Evolutionary conservation across 345 rosid genomes (phyloP), one percentile per base, ranked within the genome.

Genomic region (Eutrema heterophyllum): DNA sequence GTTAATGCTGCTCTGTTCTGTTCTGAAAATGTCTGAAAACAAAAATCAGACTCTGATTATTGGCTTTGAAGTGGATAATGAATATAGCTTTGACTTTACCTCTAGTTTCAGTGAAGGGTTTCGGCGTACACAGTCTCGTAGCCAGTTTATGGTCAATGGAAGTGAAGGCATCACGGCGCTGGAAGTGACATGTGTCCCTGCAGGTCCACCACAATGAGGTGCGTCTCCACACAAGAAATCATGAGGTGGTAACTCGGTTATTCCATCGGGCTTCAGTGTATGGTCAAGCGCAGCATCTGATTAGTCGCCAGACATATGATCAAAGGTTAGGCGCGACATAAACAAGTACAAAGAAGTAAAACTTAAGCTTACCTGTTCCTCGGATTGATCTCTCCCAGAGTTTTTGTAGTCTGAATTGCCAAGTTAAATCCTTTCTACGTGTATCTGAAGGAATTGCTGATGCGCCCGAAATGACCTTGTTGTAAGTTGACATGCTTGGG

Each of bases 341-440:
- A 40, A 41, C 24, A 58, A 49, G 62, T 30, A 70, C 70, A 54
- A 49, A 39, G 67, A 59, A 27, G 46, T 24, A 3, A 55, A 13
- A 35, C 29, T 50, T 51, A 50, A 62, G 67, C 29, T 67, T 81
- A 89, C 94, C 91, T 60, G 80, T 77, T 67, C 90, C 96, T 61
- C 83, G 89, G 53, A 83, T 54, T 64, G 84, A 79, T 80, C 73
- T 82, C 81, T 90, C 97, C 96, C 97, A 93, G 30, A 85, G 63
- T 68, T 84, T 87, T 61, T 90, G 96, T 68, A 93, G 83, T 63
- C 63, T 80, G 63, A 81, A 83, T 77, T 93, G 98, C 98, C 97
- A 93, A 49, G 89, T 81, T 71, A 92, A 80, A 72, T 87, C 90
- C 73, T 60, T 82, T 67, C 71, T 71, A 61, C 73, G 56, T 55